These are phyloP conservation scores for Pyrus hybrid DNA, from an alignment of 331 rosid species.

Conservation along the genomic window DNA sequence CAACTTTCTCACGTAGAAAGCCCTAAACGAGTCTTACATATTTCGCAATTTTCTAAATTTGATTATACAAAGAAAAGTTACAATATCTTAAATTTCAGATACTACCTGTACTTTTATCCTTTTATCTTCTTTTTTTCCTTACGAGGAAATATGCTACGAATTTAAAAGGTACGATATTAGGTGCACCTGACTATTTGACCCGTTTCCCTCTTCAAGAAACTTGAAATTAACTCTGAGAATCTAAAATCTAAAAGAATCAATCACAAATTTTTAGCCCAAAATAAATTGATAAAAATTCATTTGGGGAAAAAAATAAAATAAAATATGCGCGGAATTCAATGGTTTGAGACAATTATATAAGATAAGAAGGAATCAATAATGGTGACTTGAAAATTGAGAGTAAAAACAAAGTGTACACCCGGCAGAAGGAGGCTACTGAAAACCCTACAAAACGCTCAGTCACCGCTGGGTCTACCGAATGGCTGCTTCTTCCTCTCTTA, in stretches of 20 bases:
- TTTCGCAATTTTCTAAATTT: no score
- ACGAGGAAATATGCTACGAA: not conserved
- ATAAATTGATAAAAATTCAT: not conserved
- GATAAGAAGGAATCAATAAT: not conserved
- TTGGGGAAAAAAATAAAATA: not conserved
- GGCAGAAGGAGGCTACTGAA: not conserved
- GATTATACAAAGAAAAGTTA: no score
- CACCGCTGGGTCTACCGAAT: not conserved
- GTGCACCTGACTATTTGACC: not conserved
- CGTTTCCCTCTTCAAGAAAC: not conserved
- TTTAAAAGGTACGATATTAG: not conserved
- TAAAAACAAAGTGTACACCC: not conserved
- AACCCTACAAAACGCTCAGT: constrained; percentile 5
- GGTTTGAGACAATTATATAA: not conserved
- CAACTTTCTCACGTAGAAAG: no score
- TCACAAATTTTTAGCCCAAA: not conserved
- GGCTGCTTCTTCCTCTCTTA: constrained; percentile 47
- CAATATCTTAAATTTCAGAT: no score
- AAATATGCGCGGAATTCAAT: not conserved
- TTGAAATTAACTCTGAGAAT: no score
- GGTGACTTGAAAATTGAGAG: not conserved
- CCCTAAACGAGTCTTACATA: no score
- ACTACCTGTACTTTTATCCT: no score
- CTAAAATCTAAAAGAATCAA: no score
- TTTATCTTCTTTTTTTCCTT: no score